Evolutionary conservation across 176 grass and related monocot genomes (phyloP).

Genomic region (Microstegium vimineum): DNA sequence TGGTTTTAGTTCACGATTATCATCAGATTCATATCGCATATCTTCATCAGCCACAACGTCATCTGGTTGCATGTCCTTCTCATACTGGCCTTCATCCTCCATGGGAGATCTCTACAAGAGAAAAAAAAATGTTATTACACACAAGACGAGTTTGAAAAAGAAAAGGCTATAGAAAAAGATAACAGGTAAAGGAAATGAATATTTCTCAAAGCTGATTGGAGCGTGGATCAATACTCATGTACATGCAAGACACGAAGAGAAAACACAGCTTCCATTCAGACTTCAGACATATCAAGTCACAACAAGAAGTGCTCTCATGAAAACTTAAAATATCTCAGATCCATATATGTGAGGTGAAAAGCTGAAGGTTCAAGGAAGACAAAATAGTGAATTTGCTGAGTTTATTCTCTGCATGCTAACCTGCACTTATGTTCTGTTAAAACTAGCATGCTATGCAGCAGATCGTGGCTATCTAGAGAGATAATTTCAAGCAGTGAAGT

Average conservation of each 20-base stretch:
- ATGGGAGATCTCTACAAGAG: slow-evolving; percentile 63
- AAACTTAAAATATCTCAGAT: not conserved
- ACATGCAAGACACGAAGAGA: slow-evolving; percentile 14
- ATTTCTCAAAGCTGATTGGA: slow-evolving; percentile 22
- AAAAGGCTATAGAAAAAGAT: slow-evolving; percentile 11
- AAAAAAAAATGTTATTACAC: not conserved
- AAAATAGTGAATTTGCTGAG: not conserved
- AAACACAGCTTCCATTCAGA: not conserved
- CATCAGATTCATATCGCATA: slow-evolving; percentile 66
- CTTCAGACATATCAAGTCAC: not conserved
- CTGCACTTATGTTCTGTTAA: not conserved
- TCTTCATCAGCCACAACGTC: slow-evolving; percentile 70
- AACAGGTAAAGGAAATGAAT: not conserved
- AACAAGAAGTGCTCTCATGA: not conserved
- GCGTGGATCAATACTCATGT: not conserved
- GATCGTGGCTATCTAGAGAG: not conserved
- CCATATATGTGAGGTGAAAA: not conserved
- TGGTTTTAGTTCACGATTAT: slow-evolving; percentile 64
- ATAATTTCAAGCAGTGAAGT: slow-evolving; percentile 1
- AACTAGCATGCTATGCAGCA: not conserved
- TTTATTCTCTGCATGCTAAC: not conserved
- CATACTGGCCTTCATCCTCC: slow-evolving; percentile 70
- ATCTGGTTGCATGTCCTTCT: slow-evolving; percentile 64
- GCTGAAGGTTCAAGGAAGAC: not conserved
- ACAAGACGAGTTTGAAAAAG: not conserved